A percentile compares a stretch with the other conserved stretches of the same genome.
Conservation (phyloP, 169 alveolate genomes). For the Plasmodium gonderi region DNA sequence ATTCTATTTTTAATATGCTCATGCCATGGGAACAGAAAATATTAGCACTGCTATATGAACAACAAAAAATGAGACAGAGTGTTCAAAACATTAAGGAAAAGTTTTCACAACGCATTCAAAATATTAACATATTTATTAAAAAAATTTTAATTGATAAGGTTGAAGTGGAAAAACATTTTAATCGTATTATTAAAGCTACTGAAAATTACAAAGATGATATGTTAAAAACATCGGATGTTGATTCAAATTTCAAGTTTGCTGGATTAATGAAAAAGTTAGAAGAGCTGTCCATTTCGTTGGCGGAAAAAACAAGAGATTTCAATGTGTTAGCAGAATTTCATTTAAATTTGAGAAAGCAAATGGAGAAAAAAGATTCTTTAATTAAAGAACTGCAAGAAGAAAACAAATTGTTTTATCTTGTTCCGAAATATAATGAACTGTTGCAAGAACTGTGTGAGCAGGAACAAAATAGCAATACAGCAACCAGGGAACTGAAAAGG, state of each 20-base stretch:
- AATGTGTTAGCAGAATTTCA: slow-evolving; percentile 80
- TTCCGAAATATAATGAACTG: slow-evolving; percentile 74
- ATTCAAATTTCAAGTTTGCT: slow-evolving; percentile 82
- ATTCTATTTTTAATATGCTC: slow-evolving; percentile 78
- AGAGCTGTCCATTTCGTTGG: slow-evolving; percentile 79
- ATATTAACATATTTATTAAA: slow-evolving; percentile 78
- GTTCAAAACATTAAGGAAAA: slow-evolving; percentile 80
- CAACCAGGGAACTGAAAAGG: slow-evolving; percentile 72
- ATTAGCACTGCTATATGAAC: slow-evolving; percentile 84
- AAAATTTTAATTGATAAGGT: slow-evolving; percentile 81
- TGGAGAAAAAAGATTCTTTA: slow-evolving; percentile 34
- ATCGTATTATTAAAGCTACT: slow-evolving; percentile 79
- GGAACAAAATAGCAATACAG: slow-evolving; percentile 15
- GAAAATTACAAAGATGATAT: slow-evolving; percentile 76
- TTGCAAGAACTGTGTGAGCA: slow-evolving; percentile 46
- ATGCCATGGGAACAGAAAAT: slow-evolving; percentile 86
- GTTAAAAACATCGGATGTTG: slow-evolving; percentile 77
- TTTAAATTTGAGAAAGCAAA: slow-evolving; percentile 36
- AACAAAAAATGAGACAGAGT: slow-evolving; percentile 82
- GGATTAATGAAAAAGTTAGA: slow-evolving; percentile 82
- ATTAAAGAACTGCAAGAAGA: slow-evolving; percentile 76
- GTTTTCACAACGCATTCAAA: slow-evolving; percentile 75
- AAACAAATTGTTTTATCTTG: slow-evolving; percentile 74
- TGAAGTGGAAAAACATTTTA: slow-evolving; percentile 82
- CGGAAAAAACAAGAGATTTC: slow-evolving; percentile 79